phyloP scores from a whole-genome alignment of 2,329 filamentous ascomycete species.

The Colletotrichum shisoi region DNA sequence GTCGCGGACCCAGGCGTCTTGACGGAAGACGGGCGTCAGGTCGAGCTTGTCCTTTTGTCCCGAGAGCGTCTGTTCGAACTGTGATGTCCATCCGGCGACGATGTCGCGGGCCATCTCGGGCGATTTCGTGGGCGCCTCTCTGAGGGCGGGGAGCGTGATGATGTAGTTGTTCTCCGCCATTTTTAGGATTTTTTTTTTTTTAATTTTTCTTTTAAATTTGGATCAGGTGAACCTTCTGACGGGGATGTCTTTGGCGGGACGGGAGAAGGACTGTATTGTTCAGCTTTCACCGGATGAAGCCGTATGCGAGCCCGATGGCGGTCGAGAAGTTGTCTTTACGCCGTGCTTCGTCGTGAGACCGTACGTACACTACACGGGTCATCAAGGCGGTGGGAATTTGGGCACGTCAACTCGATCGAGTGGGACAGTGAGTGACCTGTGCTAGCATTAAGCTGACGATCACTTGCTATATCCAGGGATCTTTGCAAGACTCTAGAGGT shows the following conservation, averaged over 20 bases:
- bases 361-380: no score
- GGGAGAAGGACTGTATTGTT: no score
- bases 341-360: background rate
- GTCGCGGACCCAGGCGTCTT: constrained; percentile 65
- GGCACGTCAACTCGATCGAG: background rate
- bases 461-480: background rate
- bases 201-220: no score
- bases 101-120: constrained; percentile 12
- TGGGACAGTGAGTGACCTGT: background rate
- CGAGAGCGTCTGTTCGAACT: constrained; percentile 3
- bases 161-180: constrained; percentile 9
- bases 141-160: constrained; percentile 20
- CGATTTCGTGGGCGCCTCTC: constrained; percentile 14
- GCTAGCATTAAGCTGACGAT: background rate
- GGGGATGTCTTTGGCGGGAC: no score
- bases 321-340: background rate
- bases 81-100: constrained; percentile 7
- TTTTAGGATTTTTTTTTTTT: background rate
- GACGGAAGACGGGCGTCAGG: constrained; percentile 48
- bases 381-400: no score
- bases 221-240: background rate
- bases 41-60: background rate
- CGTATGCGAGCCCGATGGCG: no score
- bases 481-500: background rate
- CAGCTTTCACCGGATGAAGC: no score